Percentiles rank a stretch among this genome's conserved stretches.
Evolutionary conservation across 768 basidiomycete genomes (phyloP).

Genomic region (Termitomyces sp.): DNA sequence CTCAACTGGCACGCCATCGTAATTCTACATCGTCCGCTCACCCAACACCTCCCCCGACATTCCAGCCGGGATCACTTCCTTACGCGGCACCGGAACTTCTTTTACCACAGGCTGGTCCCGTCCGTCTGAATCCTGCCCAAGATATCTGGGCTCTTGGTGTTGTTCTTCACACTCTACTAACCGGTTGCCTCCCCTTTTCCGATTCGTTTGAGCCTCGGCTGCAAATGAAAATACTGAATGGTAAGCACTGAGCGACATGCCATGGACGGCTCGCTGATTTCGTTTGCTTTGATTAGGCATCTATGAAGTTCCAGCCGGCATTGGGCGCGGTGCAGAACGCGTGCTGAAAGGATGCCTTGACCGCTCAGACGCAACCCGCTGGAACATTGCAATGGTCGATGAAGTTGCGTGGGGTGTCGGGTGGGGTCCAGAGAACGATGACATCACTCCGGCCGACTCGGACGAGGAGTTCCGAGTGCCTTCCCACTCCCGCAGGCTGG

Average conservation of each 20-base stretch:
- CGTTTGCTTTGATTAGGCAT: conserved; percentile 38
- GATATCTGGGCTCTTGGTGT: conserved; percentile 97
- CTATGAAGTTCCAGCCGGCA: conserved; percentile 51
- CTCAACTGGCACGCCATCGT: conserved; percentile 39
- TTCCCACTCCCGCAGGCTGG: conserved; percentile 22
- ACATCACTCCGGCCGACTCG: conserved; percentile 27
- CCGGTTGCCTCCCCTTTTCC: conserved; percentile 79
- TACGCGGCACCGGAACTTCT: conserved; percentile 91
- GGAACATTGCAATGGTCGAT: conserved; percentile 80
- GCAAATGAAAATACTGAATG: conserved; percentile 87
- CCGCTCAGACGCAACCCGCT: conserved; percentile 52
- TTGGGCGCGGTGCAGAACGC: conserved; percentile 58
- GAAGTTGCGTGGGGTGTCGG: conserved; percentile 79
- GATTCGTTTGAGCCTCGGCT: conserved; percentile 91
- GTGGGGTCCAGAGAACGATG: conserved; percentile 53
- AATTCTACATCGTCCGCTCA: conserved; percentile 34
- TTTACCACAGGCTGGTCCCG: conserved; percentile 42
- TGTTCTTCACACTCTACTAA: conserved; percentile 80
- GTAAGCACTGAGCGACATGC: conserved; percentile 32
- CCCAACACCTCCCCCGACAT: conserved; percentile 17
- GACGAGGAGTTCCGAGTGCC: conserved; percentile 21
- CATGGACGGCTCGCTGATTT: conserved; percentile 7
- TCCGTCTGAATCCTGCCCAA: conserved; percentile 62
- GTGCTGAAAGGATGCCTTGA: conserved; percentile 82
- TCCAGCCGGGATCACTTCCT: conserved; percentile 82